Conservation (phyloP, 768 basidiomycete species). For the Lentinula guzmanii region DNA sequence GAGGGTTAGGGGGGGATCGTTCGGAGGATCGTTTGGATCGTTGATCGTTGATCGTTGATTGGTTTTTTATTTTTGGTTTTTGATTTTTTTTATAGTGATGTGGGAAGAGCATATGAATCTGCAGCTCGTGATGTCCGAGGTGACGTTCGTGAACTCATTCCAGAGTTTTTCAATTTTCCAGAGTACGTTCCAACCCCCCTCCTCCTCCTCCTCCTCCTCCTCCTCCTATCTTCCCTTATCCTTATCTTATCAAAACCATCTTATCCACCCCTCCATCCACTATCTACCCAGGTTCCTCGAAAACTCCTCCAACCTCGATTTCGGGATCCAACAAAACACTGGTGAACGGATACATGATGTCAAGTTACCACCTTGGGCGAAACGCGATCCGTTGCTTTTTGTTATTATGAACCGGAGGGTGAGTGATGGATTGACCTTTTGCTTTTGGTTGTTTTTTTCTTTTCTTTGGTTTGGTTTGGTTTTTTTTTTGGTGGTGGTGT, state of each 20-base stretch:
- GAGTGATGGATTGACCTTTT: constrained; percentile 14
- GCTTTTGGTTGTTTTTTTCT: no score
- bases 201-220: neutral
- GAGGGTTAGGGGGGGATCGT: neutral
- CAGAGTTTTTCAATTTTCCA: constrained; percentile 81
- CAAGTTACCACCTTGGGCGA: constrained; percentile 87
- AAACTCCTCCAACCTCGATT: constrained; percentile 74
- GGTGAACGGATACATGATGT: constrained; percentile 85
- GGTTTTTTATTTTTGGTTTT: neutral
- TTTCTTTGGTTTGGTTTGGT: no score
- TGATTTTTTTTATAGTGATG: constrained; percentile 44
- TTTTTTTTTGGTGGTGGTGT: no score
- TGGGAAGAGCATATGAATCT: constrained; percentile 77
- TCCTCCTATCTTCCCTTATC: no score
- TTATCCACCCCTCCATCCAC: neutral
- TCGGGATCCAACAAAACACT: constrained; percentile 65
- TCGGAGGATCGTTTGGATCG: no score
- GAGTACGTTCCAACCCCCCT: constrained; percentile 42
- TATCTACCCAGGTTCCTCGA: constrained; percentile 60
- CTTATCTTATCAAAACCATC: no score
- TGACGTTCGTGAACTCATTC: constrained; percentile 90
- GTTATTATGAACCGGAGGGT: constrained; percentile 73
- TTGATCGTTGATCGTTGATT: no score
- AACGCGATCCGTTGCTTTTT: constrained; percentile 77
- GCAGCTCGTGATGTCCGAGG: constrained; percentile 83